These are phyloP conservation scores for Raddia distichophylla DNA, from an alignment of 176 grass and related monocot genomes.

Conservation along the genomic window DNA sequence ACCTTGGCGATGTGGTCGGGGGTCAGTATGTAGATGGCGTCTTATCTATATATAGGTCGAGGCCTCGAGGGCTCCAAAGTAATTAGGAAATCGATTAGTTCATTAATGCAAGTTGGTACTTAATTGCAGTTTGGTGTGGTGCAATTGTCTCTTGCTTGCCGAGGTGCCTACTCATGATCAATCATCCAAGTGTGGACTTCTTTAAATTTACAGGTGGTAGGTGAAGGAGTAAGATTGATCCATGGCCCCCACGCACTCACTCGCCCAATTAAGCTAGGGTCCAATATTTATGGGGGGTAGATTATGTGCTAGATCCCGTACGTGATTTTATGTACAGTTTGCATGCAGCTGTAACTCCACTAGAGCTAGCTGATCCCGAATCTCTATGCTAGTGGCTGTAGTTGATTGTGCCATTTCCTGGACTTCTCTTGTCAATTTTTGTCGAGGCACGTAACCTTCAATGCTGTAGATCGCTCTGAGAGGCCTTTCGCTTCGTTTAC, in stretches of 20 bases:
- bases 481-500: background rate
- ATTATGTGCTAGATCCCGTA: too few species aligned
- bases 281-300: too few species aligned
- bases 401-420: background rate
- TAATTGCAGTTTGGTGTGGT: background rate
- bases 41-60: conserved; percentile 28
- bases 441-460: background rate
- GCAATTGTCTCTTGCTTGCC: background rate
- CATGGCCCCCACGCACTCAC: background rate
- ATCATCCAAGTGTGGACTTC: background rate
- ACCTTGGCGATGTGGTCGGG: conserved; percentile 44
- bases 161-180: background rate
- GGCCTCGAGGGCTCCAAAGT: too few species aligned
- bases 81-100: background rate
- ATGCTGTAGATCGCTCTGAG: background rate
- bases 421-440: background rate
- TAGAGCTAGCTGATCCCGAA: background rate
- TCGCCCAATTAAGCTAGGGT: too few species aligned
- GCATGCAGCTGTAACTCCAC: too few species aligned
- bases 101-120: too few species aligned
- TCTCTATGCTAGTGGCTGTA: background rate
- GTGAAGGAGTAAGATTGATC: background rate
- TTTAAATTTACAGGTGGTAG: background rate
- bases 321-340: too few species aligned
- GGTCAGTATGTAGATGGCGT: background rate